Evolutionary conservation across 75 land plant genomes (phyloP).

Genomic region (Picea sitchensis): DNA sequence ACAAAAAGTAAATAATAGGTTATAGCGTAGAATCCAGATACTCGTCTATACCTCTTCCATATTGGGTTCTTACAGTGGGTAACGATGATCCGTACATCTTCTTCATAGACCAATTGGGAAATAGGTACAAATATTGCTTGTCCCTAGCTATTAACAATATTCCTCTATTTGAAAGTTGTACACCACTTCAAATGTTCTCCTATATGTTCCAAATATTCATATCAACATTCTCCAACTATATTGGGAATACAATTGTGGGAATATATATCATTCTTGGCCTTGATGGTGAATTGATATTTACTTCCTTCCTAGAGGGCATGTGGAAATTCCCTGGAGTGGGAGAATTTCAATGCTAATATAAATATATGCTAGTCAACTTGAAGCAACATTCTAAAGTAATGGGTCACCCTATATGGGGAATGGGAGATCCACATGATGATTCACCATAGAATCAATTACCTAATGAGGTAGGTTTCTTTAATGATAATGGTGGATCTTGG

Average conservation of each 20-base stretch:
- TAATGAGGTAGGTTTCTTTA: constrained; percentile 43
- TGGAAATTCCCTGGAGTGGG: constrained; percentile 56
- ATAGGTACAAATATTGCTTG: constrained; percentile 47
- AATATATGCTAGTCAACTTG: constrained; percentile 57
- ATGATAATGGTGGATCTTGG: constrained; percentile 67
- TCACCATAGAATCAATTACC: constrained; percentile 49
- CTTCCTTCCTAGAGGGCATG: constrained; percentile 27
- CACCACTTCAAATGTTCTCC: constrained; percentile 60
- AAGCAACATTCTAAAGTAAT: constrained; percentile 53
- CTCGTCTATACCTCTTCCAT: constrained; percentile 45
- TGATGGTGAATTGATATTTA: constrained; percentile 76
- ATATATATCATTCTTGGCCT: constrained; percentile 72
- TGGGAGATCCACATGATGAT: constrained; percentile 60
- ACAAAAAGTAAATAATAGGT: too few relatives aligned
- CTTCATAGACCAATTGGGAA: constrained; percentile 43
- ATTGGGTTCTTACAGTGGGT: constrained; percentile 45
- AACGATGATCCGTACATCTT: constrained; percentile 43
- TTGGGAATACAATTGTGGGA: constrained; percentile 74
- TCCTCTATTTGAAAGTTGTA: constrained; percentile 57
- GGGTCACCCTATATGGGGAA: constrained; percentile 69
- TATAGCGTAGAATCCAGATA: too few relatives aligned
- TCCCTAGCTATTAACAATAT: constrained; percentile 59
- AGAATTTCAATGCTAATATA: constrained; percentile 86
- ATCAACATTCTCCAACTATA: constrained; percentile 34
- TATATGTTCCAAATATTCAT: constrained; percentile 61